Evolutionary conservation across 768 basidiomycete genomes (phyloP).

Genomic region (Fomitopsis pulvina): DNA sequence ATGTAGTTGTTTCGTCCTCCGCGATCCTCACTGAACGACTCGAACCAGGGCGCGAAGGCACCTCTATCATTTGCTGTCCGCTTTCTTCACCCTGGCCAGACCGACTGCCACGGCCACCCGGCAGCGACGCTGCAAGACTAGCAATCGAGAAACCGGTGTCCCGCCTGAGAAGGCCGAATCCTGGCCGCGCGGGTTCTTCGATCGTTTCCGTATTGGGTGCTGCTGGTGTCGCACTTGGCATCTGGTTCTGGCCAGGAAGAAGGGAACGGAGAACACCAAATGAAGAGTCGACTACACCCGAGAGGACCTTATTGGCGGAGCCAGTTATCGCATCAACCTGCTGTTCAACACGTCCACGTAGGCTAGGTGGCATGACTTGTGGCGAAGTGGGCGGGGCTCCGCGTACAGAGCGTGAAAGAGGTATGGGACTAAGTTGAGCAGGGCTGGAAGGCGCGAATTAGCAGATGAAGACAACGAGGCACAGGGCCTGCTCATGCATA

Average conservation of each 20-base stretch:
- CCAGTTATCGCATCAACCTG: conserved; percentile 74
- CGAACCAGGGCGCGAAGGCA: conserved; percentile 46
- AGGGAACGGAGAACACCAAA: conserved; percentile 83
- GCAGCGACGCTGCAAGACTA: conserved; percentile 60
- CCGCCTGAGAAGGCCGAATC: conserved; percentile 64
- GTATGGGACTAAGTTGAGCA: conserved; percentile 77
- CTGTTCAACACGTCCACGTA: conserved; percentile 76
- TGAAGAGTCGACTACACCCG: conserved; percentile 84
- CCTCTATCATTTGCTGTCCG: conserved; percentile 53
- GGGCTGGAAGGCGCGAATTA: conserved; percentile 39
- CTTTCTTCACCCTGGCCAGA: conserved; percentile 27
- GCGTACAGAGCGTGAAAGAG: conserved; percentile 47
- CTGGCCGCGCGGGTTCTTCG: conserved; percentile 29
- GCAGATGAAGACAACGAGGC: neutral
- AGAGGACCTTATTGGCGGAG: conserved; percentile 73
- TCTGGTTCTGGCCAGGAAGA: conserved; percentile 38
- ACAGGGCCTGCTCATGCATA: conserved; percentile 1
- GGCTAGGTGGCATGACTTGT: conserved; percentile 42
- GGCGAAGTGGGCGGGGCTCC: conserved; percentile 36
- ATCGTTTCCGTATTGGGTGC: conserved; percentile 17
- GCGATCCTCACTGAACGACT: conserved; percentile 27
- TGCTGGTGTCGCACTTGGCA: neutral
- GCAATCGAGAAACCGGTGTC: conserved; percentile 83
- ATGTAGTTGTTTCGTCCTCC: conserved; percentile 21
- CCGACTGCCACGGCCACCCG: conserved; percentile 39